Evolutionary conservation across 2,329 filamentous ascomycete species (phyloP), one percentile per base, ranked within the genome.

Genomic region (Chaetomium sp.): DNA sequence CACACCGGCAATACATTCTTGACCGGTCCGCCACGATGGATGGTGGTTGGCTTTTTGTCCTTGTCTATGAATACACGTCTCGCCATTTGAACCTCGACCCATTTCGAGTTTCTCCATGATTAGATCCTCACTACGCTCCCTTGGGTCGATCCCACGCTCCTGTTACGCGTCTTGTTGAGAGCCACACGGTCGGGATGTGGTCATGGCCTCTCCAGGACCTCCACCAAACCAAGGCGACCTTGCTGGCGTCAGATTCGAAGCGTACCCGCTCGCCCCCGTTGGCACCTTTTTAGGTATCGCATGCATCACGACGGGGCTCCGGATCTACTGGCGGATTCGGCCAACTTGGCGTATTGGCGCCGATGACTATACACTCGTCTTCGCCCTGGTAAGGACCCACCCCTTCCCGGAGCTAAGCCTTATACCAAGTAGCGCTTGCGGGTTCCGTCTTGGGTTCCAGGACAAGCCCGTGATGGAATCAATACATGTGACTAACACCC

Each of bases 301-400:
- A 9, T 60, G 58, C 49, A 54, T 60, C 49, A 60, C 58, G 12
- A 60, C 58, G 9, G 49, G 58, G 8, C 33, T 54, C 16, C 58
- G 58, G 49, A 54, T 54, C 13, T 60, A 54, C 58, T 60, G 58
- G 58, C 21, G 58, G 33, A 16, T 60, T 23, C 16, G 23, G 49
- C 58, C 58, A 29, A 19, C 27, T 12, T 23, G 33, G 58, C 58
- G 58, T 19, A 60, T 53, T 25, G 58, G 58, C 6, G 49, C 58
- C 7, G 58, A 60, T 25, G 58, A 60, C 47, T 60, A 45, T 19
- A 60, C 58, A 8, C 58, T 60, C 19, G 49, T 60, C 5, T 29
- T 38, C 29, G 58, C 58, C 33, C 19, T 60, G 49, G 58, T 60
- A 50, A 60, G 57, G 13, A 25, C 58, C n/a, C 58, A 42, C 45